A percentile compares a stretch with the other conserved stretches of the same genome.
These are phyloP conservation scores for Talaromyces atroroseus DNA, from an alignment of 2,329 filamentous ascomycete genomes.

Conservation along the genomic window DNA sequence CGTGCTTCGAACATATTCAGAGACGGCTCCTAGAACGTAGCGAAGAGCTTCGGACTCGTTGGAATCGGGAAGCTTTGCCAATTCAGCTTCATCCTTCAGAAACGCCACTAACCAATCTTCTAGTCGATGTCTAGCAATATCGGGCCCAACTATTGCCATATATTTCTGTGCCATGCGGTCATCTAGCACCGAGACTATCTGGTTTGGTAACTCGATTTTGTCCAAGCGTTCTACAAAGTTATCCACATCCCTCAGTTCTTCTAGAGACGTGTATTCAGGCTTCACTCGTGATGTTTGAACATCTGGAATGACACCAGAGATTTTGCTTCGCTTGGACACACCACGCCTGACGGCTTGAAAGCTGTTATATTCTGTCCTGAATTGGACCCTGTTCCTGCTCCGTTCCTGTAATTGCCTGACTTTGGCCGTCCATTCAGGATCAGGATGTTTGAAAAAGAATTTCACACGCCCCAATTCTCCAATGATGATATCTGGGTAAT, in stretches of 20 bases:
- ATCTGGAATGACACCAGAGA: conserved; percentile 54
- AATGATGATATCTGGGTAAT: conserved; percentile 82
- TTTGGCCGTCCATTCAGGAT: conserved; percentile 66
- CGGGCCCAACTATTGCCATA: conserved; percentile 60
- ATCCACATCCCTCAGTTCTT: conserved; percentile 69
- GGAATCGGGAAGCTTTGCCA: conserved; percentile 41
- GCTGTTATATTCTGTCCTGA: conserved; percentile 44
- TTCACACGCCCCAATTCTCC: conserved; percentile 54
- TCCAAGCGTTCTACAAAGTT: conserved; percentile 69
- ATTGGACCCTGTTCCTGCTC: conserved; percentile 38
- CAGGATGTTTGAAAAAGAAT: conserved; percentile 57
- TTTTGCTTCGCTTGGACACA: conserved; percentile 45
- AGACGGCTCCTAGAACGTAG: conserved; percentile 30
- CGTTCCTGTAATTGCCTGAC: conserved; percentile 63
- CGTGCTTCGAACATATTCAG: conserved; percentile 32
- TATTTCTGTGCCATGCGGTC: conserved; percentile 74
- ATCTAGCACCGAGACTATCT: conserved; percentile 69
- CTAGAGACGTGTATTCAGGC: conserved; percentile 55
- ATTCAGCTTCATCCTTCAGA: conserved; percentile 33
- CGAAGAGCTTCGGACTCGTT: conserved; percentile 32
- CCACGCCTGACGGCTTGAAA: conserved; percentile 61
- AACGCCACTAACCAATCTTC: conserved; percentile 38
- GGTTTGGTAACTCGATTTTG: conserved; percentile 73
- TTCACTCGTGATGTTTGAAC: conserved; percentile 70
- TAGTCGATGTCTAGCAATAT: conserved; percentile 38